Percentiles rank a stretch among this genome's conserved stretches.
Evolutionary conservation across 202 grass and related monocot genomes (phyloP).

Genomic region (Elaeis oleifera): DNA sequence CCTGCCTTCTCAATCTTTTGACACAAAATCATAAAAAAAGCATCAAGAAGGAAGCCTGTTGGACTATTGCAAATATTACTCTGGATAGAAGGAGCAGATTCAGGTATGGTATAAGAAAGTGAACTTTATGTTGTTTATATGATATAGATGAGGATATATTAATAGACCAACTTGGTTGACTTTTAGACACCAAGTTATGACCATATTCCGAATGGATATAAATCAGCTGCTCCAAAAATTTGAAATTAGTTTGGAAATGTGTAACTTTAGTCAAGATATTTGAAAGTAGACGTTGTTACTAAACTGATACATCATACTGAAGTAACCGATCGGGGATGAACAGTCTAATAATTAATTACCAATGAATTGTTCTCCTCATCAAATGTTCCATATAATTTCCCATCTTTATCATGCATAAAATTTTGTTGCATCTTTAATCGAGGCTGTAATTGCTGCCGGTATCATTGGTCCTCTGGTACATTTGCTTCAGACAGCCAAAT

Average conservation of each 20-base stretch:
- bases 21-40: constrained; percentile 94
- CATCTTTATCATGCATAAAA: neutral
- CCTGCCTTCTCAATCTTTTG: constrained; percentile 64
- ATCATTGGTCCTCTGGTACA: constrained; percentile 64
- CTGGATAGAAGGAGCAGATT: constrained; percentile 98
- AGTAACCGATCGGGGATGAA: no score
- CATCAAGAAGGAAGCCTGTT: constrained; percentile 99
- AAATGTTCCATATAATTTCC: no score
- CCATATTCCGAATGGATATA: no score
- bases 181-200: no score
- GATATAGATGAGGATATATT: neutral
- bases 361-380: neutral
- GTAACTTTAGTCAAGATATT: no score
- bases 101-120: constrained; percentile 42
- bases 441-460: constrained; percentile 76
- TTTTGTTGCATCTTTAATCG: constrained; percentile 20
- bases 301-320: no score
- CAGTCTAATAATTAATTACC: no score
- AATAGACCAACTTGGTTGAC: no score
- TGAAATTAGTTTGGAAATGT: no score
- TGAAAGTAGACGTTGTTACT: no score
- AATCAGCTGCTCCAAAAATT: no score
- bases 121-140: neutral
- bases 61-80: constrained; percentile 97
- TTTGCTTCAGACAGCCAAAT: constrained; percentile 83